phyloP scores from a whole-genome alignment of 1,284 basidiomycete species.

The Trametes polyzona region DNA sequence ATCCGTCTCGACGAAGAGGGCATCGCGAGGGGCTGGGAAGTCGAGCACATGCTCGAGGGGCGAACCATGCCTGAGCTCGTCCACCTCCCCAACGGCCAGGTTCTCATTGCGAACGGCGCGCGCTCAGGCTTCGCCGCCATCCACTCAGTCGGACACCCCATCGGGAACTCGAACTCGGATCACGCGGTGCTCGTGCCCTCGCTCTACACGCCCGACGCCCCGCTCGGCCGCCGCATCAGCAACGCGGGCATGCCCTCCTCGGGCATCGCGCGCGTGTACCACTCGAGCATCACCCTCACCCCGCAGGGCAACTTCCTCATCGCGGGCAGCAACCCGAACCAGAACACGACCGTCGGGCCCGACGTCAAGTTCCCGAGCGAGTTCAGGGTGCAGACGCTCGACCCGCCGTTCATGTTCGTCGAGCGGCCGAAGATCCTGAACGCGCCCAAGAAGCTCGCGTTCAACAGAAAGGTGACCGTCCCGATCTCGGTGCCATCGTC shows the following conservation, averaged over 20 bases:
- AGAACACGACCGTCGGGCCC: slow-evolving; percentile 60
- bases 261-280: slow-evolving; percentile 77
- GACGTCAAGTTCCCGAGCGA: slow-evolving; percentile 72
- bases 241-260: slow-evolving; percentile 58
- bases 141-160: slow-evolving; percentile 50
- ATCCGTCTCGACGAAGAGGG: slow-evolving; percentile 30
- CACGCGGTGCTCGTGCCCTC: slow-evolving; percentile 54
- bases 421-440: slow-evolving; percentile 41
- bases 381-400: slow-evolving; percentile 82
- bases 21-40: slow-evolving; percentile 41
- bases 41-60: slow-evolving; percentile 75
- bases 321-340: slow-evolving; percentile 86
- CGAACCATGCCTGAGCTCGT: slow-evolving; percentile 83
- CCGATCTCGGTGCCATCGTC: slow-evolving; percentile 37
- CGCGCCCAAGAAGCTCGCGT: slow-evolving; percentile 43
- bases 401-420: slow-evolving; percentile 55
- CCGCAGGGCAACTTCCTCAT: slow-evolving; percentile 70
- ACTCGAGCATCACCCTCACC: slow-evolving; percentile 75
- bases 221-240: slow-evolving; percentile 64
- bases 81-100: slow-evolving; percentile 67
- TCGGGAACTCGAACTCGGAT: slow-evolving; percentile 60
- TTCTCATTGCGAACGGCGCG: slow-evolving; percentile 77
- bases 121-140: slow-evolving; percentile 56
- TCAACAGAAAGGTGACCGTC: slow-evolving; percentile 44
- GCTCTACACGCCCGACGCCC: slow-evolving; percentile 65